phyloP scores from a whole-genome alignment of 345 rosid genomes.

The Brassica juncea region DNA sequence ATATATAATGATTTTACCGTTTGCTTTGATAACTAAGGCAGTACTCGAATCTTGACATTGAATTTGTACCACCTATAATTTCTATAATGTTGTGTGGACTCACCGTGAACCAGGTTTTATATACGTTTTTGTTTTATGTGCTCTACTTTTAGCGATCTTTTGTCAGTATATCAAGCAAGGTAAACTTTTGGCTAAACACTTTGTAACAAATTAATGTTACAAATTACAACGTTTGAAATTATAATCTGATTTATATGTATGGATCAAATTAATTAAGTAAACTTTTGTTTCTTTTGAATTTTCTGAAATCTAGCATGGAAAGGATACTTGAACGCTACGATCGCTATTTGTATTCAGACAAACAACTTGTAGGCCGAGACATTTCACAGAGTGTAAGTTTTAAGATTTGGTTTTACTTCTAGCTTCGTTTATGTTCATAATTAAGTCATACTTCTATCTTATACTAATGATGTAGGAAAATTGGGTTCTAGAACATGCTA shows the following conservation, averaged over 20 bases:
- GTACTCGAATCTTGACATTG: constrained; percentile 19
- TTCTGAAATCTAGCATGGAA: constrained; percentile 65
- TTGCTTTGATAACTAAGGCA: constrained; percentile 39
- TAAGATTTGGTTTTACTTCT: background rate
- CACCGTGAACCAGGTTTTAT: constrained; percentile 34
- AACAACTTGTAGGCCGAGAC: constrained; percentile 54
- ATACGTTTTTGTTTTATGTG: constrained; percentile 32
- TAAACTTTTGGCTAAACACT: constrained; percentile 18
- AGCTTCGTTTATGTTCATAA: background rate
- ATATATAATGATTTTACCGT: constrained; percentile 10
- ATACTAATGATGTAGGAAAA: constrained; percentile 51
- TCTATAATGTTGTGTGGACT: constrained; percentile 21
- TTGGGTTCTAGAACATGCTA: constrained; percentile 84
- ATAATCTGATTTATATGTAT: background rate
- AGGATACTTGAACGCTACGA: constrained; percentile 89
- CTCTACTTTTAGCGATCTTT: constrained; percentile 17
- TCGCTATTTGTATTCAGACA: constrained; percentile 76
- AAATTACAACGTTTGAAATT: background rate
- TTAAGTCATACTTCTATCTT: constrained; percentile 7
- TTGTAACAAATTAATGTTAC: constrained; percentile 5
- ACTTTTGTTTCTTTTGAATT: background rate
- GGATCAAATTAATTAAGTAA: background rate
- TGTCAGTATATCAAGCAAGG: constrained; percentile 34
- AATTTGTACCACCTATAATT: constrained; percentile 23
- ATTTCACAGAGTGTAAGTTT: constrained; percentile 50